phyloP scores from a whole-genome alignment of 495 filamentous ascomycete genomes.

The Penicillium ochrochloron region DNA sequence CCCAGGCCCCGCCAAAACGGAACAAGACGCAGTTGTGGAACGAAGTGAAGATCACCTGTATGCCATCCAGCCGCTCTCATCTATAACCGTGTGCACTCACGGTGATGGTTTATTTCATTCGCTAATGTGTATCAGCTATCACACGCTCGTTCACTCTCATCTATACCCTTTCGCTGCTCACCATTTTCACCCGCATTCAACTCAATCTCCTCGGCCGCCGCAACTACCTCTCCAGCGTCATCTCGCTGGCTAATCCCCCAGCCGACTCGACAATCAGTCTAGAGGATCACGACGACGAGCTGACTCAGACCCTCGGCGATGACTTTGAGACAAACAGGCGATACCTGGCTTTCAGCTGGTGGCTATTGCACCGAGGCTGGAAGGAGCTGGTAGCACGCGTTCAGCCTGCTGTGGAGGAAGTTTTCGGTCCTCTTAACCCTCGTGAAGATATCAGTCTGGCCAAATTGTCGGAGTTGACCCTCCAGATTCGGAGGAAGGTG shows the following conservation, averaged over 20 bases:
- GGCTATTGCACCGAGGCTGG: slow-evolving; percentile 92
- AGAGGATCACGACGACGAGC: slow-evolving; percentile 86
- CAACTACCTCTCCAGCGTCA: slow-evolving; percentile 93
- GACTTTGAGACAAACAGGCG: slow-evolving; percentile 93
- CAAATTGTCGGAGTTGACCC: slow-evolving; percentile 73
- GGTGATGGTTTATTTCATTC: not conserved
- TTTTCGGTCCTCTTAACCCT: slow-evolving; percentile 84
- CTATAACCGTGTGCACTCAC: not conserved
- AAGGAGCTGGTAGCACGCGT: slow-evolving; percentile 78
- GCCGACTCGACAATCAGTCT: slow-evolving; percentile 72
- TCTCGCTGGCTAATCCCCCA: slow-evolving; percentile 75
- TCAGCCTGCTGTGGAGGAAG: slow-evolving; percentile 76
- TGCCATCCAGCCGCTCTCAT: slow-evolving; percentile 31
- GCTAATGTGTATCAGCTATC: slow-evolving; percentile 63
- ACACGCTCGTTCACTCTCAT: slow-evolving; percentile 88
- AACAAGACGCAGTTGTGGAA: slow-evolving; percentile 95
- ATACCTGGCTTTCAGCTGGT: slow-evolving; percentile 97
- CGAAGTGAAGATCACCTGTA: slow-evolving; percentile 95
- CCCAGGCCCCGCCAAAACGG: slow-evolving; percentile 61
- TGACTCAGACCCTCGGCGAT: slow-evolving; percentile 78
- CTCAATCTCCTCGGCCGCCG: slow-evolving; percentile 94
- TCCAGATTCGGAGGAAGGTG: slow-evolving; percentile 80
- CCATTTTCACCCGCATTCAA: slow-evolving; percentile 92
- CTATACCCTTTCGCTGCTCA: slow-evolving; percentile 87
- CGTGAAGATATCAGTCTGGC: slow-evolving; percentile 83